Evolutionary conservation across 1,284 basidiomycete species (phyloP).

Genomic region (Veloporphyrellus conicus): DNA sequence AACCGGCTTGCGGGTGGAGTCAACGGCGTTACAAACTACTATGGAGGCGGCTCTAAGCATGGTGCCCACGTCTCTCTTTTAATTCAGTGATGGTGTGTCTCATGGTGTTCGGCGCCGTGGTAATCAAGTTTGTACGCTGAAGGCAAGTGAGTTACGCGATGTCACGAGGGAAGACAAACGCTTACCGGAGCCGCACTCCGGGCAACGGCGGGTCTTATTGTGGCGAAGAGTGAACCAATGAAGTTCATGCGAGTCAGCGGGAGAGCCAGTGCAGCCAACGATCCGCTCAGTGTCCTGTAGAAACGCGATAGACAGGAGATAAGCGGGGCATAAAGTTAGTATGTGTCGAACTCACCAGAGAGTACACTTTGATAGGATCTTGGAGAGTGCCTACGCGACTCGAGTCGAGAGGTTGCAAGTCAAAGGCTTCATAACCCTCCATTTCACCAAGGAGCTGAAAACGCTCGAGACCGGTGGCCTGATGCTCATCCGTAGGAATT

Average conservation of each 20-base stretch:
- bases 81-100: conserved; percentile 39
- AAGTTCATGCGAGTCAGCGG: conserved; percentile 89
- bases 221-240: conserved; percentile 74
- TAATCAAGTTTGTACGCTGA: conserved; percentile 59
- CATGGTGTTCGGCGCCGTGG: conserved; percentile 47
- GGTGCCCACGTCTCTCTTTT: conserved; percentile 6
- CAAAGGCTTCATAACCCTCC: conserved; percentile 89
- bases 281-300: conserved; percentile 72
- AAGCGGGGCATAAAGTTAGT: not conserved
- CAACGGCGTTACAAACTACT: conserved; percentile 19
- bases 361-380: conserved; percentile 85
- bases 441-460: conserved; percentile 87
- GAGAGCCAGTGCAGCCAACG: conserved; percentile 88
- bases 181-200: conserved; percentile 86
- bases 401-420: conserved; percentile 81
- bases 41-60: conserved; percentile 14
- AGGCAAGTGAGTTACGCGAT: conserved; percentile 8
- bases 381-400: conserved; percentile 84
- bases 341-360: conserved; percentile 60
- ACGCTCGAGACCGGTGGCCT: conserved; percentile 96
- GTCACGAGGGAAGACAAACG: conserved; percentile 9
- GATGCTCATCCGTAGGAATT: conserved; percentile 80
- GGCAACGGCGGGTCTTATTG: conserved; percentile 73
- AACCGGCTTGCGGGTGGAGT: conserved; percentile 4
- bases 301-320: conserved; percentile 1